These are phyloP conservation scores for Botrytis pseudocinerea DNA, from an alignment of 2,329 filamentous ascomycete genomes.

Conservation along the genomic window DNA sequence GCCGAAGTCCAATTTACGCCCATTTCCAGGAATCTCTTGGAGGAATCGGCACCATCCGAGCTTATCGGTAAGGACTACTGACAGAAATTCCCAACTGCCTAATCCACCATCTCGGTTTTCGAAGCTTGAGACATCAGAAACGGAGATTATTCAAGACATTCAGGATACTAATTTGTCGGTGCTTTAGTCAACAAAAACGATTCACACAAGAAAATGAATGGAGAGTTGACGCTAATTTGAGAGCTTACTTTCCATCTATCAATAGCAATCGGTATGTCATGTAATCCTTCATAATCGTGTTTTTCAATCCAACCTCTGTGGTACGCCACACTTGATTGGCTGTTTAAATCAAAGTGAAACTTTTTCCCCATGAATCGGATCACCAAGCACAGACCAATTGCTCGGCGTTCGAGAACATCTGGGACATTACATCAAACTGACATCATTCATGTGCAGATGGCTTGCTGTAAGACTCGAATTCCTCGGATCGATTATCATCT, in stretches of 20 bases:
- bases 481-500: conserved; percentile 90
- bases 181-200: conserved; percentile 65
- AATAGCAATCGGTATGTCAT: conserved; percentile 57
- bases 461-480: conserved; percentile 93
- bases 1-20: conserved; percentile 92
- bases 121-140: background rate
- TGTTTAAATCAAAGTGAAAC: conserved; percentile 6
- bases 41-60: conserved; percentile 91
- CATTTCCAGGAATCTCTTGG: conserved; percentile 98
- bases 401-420: background rate
- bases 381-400: conserved; percentile 11
- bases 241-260: conserved; percentile 94
- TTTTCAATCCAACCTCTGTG: background rate
- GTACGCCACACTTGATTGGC: background rate
- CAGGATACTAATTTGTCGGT: conserved; percentile 11
- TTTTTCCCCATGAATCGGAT: background rate
- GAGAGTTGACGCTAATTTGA: conserved; percentile 91
- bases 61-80: conserved; percentile 61
- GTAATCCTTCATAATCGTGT: background rate
- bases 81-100: background rate
- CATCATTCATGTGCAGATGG: conserved; percentile 62
- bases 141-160: conserved; percentile 11
- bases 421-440: conserved; percentile 9
- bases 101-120: conserved; percentile 6
- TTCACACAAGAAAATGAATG: conserved; percentile 96